Percentiles rank a stretch among this genome's conserved stretches.
These are phyloP conservation scores for Effrenium voratum DNA, from an alignment of 73 alveolate species.

Conservation along the genomic window DNA sequence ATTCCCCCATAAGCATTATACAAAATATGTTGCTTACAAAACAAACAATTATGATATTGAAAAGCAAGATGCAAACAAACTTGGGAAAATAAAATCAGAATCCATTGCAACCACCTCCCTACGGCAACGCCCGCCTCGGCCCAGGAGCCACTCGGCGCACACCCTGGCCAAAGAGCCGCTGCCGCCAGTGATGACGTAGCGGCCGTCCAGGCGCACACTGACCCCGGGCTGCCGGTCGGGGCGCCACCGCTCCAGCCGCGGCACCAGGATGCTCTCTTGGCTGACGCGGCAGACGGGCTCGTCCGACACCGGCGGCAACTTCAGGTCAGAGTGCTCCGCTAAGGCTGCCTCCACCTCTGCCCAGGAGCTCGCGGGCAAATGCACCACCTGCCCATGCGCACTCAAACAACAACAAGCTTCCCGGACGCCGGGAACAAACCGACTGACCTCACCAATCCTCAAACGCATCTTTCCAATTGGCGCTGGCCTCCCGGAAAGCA, in stretches of 20 bases:
- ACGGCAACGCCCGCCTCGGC: no score
- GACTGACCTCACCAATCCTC: no score
- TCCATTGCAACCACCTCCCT: no score
- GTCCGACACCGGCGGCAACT: neutral
- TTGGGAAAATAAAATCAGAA: no score
- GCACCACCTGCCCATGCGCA: slow-evolving; percentile 22
- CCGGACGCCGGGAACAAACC: neutral
- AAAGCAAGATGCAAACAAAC: no score
- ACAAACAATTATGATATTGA: no score
- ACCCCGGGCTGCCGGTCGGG: no score
- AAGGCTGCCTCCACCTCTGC: neutral
- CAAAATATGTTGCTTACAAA: no score
- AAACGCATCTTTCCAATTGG: no score
- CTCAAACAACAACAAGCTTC: no score
- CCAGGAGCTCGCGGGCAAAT: neutral
- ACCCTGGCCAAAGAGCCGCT: neutral
- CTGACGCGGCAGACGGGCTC: slow-evolving; percentile 10
- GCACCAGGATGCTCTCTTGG: neutral
- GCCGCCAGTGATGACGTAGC: slow-evolving; percentile 42
- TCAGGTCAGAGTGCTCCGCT: neutral
- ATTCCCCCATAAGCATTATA: no score
- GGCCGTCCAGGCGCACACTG: neutral
- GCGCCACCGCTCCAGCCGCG: slow-evolving; percentile 33
- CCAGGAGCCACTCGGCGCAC: slow-evolving; percentile 12
- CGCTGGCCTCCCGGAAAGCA: no score